Evolutionary conservation across 345 rosid genomes (phyloP).

Genomic region (Lepidium didymum): DNA sequence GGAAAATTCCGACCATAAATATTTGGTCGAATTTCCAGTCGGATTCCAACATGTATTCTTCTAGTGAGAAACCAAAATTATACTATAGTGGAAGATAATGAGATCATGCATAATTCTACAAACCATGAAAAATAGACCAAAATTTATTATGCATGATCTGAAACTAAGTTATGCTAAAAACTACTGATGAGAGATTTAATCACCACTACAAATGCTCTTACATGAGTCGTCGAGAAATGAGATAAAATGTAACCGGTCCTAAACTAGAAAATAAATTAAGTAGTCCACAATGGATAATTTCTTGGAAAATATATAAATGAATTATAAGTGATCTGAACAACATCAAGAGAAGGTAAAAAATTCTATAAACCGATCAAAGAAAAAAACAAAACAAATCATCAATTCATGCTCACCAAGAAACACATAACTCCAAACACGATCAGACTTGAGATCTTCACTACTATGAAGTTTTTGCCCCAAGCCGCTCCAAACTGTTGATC

Average conservation of each 20-base stretch:
- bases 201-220: too few relatives aligned
- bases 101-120: too few relatives aligned
- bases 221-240: background rate
- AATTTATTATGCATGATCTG: too few relatives aligned
- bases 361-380: background rate
- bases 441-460: constrained; percentile 23
- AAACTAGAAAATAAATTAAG: background rate
- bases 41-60: too few relatives aligned
- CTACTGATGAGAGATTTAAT: too few relatives aligned
- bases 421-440: constrained; percentile 33
- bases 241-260: background rate
- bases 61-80: too few relatives aligned
- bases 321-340: background rate
- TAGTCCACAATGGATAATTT: background rate
- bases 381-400: background rate
- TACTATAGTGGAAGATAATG: too few relatives aligned
- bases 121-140: too few relatives aligned
- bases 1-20: too few relatives aligned
- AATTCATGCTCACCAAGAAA: constrained; percentile 12
- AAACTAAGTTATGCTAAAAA: too few relatives aligned
- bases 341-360: background rate
- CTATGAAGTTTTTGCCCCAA: background rate
- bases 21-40: too few relatives aligned
- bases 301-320: background rate
- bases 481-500: constrained; percentile 34